These are phyloP conservation scores for Holtermanniella nyarrowii DNA, from an alignment of 768 basidiomycete genomes.

Conservation along the genomic window DNA sequence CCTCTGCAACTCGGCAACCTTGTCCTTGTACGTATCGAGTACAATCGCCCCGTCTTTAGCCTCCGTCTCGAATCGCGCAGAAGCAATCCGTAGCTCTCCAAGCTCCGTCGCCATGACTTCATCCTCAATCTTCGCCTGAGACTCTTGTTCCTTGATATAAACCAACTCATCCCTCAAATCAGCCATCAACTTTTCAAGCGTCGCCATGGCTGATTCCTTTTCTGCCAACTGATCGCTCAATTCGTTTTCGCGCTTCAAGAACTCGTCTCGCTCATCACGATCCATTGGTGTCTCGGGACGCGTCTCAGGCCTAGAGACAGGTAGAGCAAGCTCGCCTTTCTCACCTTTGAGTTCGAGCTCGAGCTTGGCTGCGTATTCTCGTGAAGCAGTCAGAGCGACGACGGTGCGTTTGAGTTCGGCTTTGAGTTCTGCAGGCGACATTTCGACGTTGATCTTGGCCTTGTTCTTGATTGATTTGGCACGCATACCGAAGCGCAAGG, in stretches of 20 bases:
- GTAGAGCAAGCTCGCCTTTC: constrained; percentile 37
- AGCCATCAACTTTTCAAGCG: constrained; percentile 74
- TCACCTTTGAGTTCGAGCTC: constrained; percentile 67
- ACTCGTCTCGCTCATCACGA: constrained; percentile 95
- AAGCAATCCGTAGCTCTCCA: constrained; percentile 80
- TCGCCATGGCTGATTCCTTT: constrained; percentile 66
- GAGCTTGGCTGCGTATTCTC: constrained; percentile 69
- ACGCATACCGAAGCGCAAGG: constrained; percentile 97
- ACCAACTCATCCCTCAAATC: constrained; percentile 80
- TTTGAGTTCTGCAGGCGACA: constrained; percentile 90
- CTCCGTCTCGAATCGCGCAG: constrained; percentile 87
- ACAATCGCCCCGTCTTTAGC: constrained; percentile 89
- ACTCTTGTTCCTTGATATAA: constrained; percentile 85
- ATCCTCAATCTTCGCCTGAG: constrained; percentile 59
- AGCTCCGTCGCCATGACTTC: constrained; percentile 86
- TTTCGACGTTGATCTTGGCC: constrained; percentile 94
- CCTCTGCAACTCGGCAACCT: constrained; percentile 70
- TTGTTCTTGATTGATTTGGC: constrained; percentile 99
- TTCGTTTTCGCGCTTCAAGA: constrained; percentile 91
- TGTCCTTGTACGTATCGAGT: constrained; percentile 88
- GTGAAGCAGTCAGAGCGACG: constrained; percentile 66
- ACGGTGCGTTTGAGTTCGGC: constrained; percentile 80
- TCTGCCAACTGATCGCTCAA: constrained; percentile 85
- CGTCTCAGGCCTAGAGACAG: constrained; percentile 60
- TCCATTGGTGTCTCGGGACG: constrained; percentile 90